Percentiles rank a stretch among this genome's conserved stretches.
Evolutionary conservation across 306 rosid species (phyloP).

Genomic region (Ochetophila trinervis): DNA sequence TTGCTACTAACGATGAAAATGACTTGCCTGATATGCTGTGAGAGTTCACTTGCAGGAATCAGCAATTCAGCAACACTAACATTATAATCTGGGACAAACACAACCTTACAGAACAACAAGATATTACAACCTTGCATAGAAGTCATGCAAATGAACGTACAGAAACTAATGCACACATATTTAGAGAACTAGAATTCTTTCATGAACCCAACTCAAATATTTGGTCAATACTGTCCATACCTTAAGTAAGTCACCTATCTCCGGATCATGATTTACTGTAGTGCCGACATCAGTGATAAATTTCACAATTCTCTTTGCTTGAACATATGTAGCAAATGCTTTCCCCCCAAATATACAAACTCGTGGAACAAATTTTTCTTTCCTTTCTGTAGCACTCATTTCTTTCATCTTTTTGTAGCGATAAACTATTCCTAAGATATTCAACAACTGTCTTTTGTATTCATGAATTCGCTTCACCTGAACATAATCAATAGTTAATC

Average conservation of each 20-base stretch:
- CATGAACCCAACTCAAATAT: background rate
- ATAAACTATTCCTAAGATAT: conserved; percentile 87
- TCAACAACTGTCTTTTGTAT: conserved; percentile 85
- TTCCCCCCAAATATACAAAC: conserved; percentile 98
- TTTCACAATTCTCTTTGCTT: conserved; percentile 98
- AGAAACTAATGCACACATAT: background rate
- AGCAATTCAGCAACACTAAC: conserved; percentile 93
- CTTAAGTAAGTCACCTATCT: conserved; percentile 92
- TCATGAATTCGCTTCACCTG: conserved; percentile 99
- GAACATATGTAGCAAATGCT: conserved; percentile 89
- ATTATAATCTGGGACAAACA: conserved; percentile 94
- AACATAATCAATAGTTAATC: conserved; percentile 24
- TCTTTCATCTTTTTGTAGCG: conserved; percentile 98
- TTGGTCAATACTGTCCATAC: conserved; percentile 34
- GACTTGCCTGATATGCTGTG: conserved; percentile 89
- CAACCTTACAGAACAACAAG: conserved; percentile 46
- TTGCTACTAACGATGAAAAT: conserved; percentile 8
- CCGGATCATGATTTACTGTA: conserved; percentile 83
- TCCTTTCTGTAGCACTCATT: conserved; percentile 70
- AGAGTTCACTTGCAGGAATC: conserved; percentile 95
- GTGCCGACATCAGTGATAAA: conserved; percentile 91
- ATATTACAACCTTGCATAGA: background rate
- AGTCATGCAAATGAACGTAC: conserved; percentile 2
- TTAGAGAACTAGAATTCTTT: background rate
- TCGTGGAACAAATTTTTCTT: conserved; percentile 74